Conservation (phyloP, 129 eudicot species). For the Tagetes patula region DNA sequence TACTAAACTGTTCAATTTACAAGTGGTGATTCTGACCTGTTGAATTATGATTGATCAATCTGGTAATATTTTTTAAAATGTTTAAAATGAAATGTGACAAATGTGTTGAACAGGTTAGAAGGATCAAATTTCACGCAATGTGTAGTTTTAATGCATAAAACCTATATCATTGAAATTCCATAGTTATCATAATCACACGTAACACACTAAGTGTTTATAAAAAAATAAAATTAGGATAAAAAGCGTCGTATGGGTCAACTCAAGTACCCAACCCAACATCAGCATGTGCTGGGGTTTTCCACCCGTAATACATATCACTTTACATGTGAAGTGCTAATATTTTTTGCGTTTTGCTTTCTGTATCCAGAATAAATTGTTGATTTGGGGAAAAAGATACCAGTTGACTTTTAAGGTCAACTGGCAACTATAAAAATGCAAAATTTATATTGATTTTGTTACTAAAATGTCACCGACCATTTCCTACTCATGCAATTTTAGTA, state of each 20-base stretch:
- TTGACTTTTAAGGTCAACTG: constrained; percentile 12
- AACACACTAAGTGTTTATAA: background rate
- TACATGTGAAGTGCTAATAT: background rate
- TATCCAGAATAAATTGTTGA: constrained; percentile 2
- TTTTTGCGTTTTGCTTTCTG: constrained; percentile 1
- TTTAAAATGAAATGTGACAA: background rate
- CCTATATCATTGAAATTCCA: background rate
- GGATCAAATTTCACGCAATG: background rate
- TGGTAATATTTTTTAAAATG: background rate
- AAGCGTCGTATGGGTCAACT: background rate
- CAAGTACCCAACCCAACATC: background rate
- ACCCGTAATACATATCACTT: background rate
- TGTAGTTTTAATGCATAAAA: background rate
- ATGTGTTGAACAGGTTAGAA: constrained; percentile 3
- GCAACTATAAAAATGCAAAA: background rate
- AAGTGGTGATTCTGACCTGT: background rate
- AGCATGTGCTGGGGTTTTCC: no score
- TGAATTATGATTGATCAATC: background rate
- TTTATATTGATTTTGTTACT: background rate
- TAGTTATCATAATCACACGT: background rate
- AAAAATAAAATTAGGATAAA: background rate
- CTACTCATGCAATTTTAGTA: background rate
- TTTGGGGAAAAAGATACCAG: background rate
- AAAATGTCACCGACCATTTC: constrained; percentile 10
- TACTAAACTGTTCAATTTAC: constrained; percentile 1